phyloP scores from a whole-genome alignment of 2,329 filamentous ascomycete genomes.

The Trichoderma breve region DNA sequence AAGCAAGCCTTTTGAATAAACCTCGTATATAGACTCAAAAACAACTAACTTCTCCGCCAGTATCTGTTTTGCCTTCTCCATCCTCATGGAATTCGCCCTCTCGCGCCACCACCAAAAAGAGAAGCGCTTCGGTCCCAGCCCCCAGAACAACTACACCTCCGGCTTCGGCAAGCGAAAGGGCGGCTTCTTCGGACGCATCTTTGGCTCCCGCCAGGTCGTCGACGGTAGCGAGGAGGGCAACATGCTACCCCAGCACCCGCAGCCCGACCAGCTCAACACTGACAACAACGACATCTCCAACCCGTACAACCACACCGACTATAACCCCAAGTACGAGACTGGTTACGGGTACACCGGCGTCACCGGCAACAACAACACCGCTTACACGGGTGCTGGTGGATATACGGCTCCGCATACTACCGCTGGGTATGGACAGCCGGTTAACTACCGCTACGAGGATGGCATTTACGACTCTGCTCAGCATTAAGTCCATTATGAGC shows the following conservation, averaged over 20 bases:
- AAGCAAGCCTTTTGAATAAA: conserved; percentile 29
- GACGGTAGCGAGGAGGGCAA: conserved; percentile 30
- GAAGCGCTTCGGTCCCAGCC: conserved; percentile 62
- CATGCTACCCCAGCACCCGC: conserved; percentile 41
- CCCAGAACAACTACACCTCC: conserved; percentile 58
- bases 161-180: conserved; percentile 39
- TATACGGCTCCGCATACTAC: conserved; percentile 8
- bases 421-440: conserved; percentile 21
- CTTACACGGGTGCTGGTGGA: conserved; percentile 7
- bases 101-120: conserved; percentile 70
- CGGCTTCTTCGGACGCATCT: conserved; percentile 35
- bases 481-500: background rate
- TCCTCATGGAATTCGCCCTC: conserved; percentile 65
- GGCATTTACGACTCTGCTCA: conserved; percentile 36
- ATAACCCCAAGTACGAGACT: conserved; percentile 30
- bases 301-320: conserved; percentile 30
- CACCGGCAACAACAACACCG: background rate
- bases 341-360: conserved; percentile 25
- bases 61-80: conserved; percentile 72
- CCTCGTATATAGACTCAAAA: background rate
- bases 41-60: conserved; percentile 38
- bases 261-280: conserved; percentile 41
- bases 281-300: conserved; percentile 31
- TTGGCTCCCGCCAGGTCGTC: conserved; percentile 33
- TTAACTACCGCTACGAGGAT: conserved; percentile 38